These are phyloP conservation scores for Hanseniaspora lindneri DNA, from an alignment of 805 yeast species.

Conservation along the genomic window DNA sequence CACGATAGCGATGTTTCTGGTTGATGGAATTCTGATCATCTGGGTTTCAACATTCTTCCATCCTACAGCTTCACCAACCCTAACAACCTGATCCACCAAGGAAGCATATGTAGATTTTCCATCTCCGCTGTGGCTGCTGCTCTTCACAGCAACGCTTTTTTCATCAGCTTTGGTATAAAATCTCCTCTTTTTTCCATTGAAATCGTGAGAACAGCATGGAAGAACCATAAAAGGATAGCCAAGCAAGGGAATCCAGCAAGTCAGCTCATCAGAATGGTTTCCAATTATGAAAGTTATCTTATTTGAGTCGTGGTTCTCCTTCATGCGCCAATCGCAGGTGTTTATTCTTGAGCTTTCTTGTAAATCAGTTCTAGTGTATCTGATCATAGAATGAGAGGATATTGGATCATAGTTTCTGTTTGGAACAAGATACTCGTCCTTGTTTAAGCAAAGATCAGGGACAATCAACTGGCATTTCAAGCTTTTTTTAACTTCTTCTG, in stretches of 20 bases:
- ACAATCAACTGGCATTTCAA: conserved; percentile 68
- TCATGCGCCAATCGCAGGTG: conserved; percentile 1
- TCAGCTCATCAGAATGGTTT: conserved; percentile 87
- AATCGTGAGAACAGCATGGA: conserved; percentile 88
- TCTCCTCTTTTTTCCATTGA: conserved; percentile 64
- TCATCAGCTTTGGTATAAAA: conserved; percentile 36
- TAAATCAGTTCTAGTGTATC: conserved; percentile 2
- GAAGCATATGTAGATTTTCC: conserved; percentile 64
- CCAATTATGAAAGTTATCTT: conserved; percentile 73
- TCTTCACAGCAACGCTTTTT: conserved; percentile 21
- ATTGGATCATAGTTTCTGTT: conserved; percentile 12
- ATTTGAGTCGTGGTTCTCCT: background rate
- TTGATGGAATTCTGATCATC: conserved; percentile 84
- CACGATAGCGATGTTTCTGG: conserved; percentile 81
- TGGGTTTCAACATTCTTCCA: conserved; percentile 72
- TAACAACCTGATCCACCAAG: conserved; percentile 72
- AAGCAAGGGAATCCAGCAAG: conserved; percentile 87
- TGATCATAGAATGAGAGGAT: conserved; percentile 15
- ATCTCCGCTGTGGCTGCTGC: conserved; percentile 16
- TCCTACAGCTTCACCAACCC: conserved; percentile 54
- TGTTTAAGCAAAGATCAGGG: conserved; percentile 54
- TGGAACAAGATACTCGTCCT: conserved; percentile 20
- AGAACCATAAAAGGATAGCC: conserved; percentile 82
- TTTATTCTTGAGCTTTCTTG: background rate
- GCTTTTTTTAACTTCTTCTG: conserved; percentile 44